phyloP scores from a whole-genome alignment of 306 rosid species.

The Ormosia semicastrata region DNA sequence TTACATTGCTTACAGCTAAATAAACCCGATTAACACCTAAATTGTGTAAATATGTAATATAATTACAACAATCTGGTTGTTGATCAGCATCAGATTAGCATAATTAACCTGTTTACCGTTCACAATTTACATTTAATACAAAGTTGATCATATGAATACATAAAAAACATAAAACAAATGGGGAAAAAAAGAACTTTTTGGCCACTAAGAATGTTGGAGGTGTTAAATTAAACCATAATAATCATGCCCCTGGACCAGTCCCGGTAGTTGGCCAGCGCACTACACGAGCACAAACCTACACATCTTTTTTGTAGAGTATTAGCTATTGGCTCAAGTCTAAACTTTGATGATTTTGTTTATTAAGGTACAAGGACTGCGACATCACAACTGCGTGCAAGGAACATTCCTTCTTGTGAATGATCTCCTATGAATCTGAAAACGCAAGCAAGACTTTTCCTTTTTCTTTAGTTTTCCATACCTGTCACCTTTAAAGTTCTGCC shows the following conservation, averaged over 20 bases:
- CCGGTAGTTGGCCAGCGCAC: constrained; percentile 43
- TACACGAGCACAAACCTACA: constrained; percentile 22
- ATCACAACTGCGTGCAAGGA: constrained; percentile 49
- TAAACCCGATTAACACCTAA: constrained; percentile 8
- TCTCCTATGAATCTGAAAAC: constrained; percentile 55
- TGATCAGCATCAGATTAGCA: constrained; percentile 14
- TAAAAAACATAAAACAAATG: background rate
- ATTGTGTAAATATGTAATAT: background rate
- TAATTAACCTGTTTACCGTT: background rate
- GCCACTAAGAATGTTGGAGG: constrained; percentile 13
- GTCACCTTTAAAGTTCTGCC: constrained; percentile 31
- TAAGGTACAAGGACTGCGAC: constrained; percentile 56
- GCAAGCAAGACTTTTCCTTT: constrained; percentile 76
- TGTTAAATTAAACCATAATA: constrained; percentile 15
- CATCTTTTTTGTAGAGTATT: background rate
- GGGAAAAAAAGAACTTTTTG: background rate
- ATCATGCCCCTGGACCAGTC: constrained; percentile 35
- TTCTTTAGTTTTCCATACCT: constrained; percentile 39
- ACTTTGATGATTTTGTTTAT: constrained; percentile 11
- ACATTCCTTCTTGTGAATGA: constrained; percentile 49
- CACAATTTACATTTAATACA: background rate
- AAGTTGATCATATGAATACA: background rate
- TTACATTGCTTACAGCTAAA: constrained; percentile 20
- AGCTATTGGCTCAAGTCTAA: constrained; percentile 15
- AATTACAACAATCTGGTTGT: constrained; percentile 1